Base-by-base conservation (phyloP, 805 yeast genomes). In the Ogataea methylovora region DNA sequence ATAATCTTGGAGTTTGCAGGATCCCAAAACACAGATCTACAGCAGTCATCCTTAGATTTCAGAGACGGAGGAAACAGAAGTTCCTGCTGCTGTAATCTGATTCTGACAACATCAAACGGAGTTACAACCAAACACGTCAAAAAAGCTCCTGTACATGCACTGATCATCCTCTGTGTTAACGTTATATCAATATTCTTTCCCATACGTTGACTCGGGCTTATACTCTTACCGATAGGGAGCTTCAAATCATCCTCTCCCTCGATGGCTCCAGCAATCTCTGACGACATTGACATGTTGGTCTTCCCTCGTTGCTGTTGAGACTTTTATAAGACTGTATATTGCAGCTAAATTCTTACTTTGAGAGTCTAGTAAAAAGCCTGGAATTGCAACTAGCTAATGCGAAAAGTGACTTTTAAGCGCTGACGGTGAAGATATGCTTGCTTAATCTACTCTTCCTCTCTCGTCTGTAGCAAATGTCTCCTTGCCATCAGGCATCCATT, bases 41-140 rank as follows among this genome's bases (percentile, higher is more conserved):
- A 68, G 34, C 71, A 65, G 11, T 46, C 44, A 1, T 36, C 48
- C 2, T 47, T 38, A 29, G 34, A 25, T n/a, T 38, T 40, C 5
- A 49, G 45, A 29, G 60, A 54, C 2, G 58, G 38, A n/a, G 72
- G 66, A 27, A 66, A 64, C 4, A 69, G 58, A 2, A 82, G 57
- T 45, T 78, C 80, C 48, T 84, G 94, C 47, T 84, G 94, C 44
- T 84, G 94, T 20, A 82, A 60, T 39, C 94, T 60, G 20, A 84
- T 76, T 40, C 90, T 61, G 0, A 84, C 81, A 26, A 84, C 92
- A 54, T 84, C 94, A 56, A 84, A 73, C 1, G 94, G 94, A 1
- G 92, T 84, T 23, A 84, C 76, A 27, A 79, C 77, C 24, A 80
- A 45, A 0, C 90, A 81, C 2, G 90, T 84, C 15, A 83, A 46